Conservation (phyloP, 2,329 filamentous ascomycete genomes). For the Neurospora crassa region DNA sequence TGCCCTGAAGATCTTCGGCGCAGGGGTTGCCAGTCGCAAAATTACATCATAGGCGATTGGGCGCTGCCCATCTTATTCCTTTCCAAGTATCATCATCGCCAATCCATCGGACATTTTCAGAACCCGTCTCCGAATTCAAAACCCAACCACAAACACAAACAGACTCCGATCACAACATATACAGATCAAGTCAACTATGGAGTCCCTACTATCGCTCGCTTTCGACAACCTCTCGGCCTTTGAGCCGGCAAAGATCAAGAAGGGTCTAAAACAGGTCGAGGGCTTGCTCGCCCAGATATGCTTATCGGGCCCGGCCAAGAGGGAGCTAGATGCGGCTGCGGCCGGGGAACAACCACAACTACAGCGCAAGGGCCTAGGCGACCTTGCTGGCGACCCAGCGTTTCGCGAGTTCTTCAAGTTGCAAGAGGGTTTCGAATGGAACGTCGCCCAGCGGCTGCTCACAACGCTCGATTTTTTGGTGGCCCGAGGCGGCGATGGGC, state of each 20-base stretch:
- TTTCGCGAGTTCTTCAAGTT: slow-evolving; percentile 95
- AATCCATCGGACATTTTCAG: neutral
- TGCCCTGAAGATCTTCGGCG: neutral
- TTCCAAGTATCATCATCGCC: neutral
- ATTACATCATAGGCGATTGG: neutral
- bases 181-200: slow-evolving; percentile 49
- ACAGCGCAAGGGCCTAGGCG: slow-evolving; percentile 52
- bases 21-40: neutral
- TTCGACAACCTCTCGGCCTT: slow-evolving; percentile 96
- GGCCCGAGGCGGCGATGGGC: slow-evolving; percentile 70
- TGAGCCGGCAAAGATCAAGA: slow-evolving; percentile 80
- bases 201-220: slow-evolving; percentile 80
- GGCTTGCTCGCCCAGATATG: slow-evolving; percentile 91
- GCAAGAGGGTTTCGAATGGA: slow-evolving; percentile 97
- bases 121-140: neutral
- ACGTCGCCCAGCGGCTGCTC: slow-evolving; percentile 79
- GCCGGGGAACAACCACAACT: slow-evolving; percentile 25
- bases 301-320: slow-evolving; percentile 43
- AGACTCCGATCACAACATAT: neutral
- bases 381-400: slow-evolving; percentile 72
- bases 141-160: slow-evolving; percentile 1
- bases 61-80: neutral
- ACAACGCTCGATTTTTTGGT: slow-evolving; percentile 78
- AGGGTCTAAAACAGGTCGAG: slow-evolving; percentile 89
- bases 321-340: slow-evolving; percentile 1